phyloP scores from a whole-genome alignment of 177 flowering plant species.

The Vitis hybrid region DNA sequence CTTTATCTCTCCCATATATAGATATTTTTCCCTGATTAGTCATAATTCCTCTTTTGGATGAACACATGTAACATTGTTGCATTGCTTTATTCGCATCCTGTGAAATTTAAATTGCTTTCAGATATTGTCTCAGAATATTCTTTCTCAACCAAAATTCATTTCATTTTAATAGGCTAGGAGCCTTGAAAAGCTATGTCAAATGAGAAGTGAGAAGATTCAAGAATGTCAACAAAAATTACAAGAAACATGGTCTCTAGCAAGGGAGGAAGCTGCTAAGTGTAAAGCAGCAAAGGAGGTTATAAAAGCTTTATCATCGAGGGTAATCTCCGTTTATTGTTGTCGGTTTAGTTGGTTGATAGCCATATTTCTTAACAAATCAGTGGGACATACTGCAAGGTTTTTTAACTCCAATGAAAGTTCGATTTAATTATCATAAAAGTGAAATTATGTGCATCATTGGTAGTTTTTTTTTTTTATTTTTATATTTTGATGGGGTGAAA shows the following conservation, averaged over 20 bases:
- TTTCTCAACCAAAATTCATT: conserved; percentile 2
- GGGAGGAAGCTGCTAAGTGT: conserved; percentile 58
- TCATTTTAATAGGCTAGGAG: conserved; percentile 34
- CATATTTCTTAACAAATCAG: not conserved
- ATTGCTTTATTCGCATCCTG: not conserved
- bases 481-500: no score
- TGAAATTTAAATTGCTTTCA: not conserved
- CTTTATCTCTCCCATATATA: no score
- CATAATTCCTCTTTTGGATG: no score
- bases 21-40: no score
- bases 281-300: conserved; percentile 73
- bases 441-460: no score
- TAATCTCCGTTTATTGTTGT: conserved; percentile 16
- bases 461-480: no score
- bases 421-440: no score
- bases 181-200: conserved; percentile 44
- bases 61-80: no score
- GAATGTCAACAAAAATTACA: conserved; percentile 46
- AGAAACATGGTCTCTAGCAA: conserved; percentile 54
- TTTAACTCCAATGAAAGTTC: not conserved
- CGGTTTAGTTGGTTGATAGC: not conserved
- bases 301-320: conserved; percentile 48
- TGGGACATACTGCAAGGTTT: not conserved
- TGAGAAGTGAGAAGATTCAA: conserved; percentile 42
- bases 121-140: not conserved